Base-by-base conservation (phyloP, 2,329 filamentous ascomycete genomes). In the Phyllosticta paracitricarpa region DNA sequence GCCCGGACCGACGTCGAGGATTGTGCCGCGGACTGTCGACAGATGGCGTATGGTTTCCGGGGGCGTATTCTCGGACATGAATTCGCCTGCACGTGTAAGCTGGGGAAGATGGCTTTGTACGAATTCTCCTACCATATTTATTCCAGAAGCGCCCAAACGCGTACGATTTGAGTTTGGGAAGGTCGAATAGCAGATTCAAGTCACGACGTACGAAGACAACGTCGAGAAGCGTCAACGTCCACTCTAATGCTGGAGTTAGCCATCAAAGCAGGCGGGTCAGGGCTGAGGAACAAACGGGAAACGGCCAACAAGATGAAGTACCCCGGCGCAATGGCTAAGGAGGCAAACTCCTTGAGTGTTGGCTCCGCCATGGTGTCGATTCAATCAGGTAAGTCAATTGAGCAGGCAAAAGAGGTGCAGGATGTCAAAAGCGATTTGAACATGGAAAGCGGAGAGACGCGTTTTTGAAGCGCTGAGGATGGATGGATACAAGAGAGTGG, bases 1-100 rank as follows among this genome's bases (percentile, higher is more conserved):
- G 4, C 82, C 82, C 0, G 82, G 82, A 10, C 73, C 73, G 40
- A 75, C 66, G 61, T 76, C 73, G n/a, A 76, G 71, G 52, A 76
- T 65, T 1, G 71, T 61, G 33, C 73, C 73, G 55, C 64, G 64
- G 62, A 68, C 70, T 22, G 64, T 58, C 2, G 57, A 55, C 6
- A 75, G 65, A 7, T 75, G 69, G 8, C 65, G 59, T 25, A 65
- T 64, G 8, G 68, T 63, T 5, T 67, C 66, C n/a, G 68, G 69
- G 10, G 73, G 69, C 71, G 75, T 73, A 30, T 72, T 69, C 17
- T 63, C 61, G 1, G 73, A 74, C 72, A 75, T 73, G 40, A 63
- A 67, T 59, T 68, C 67, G 63, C 73, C 68, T 67, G 62, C 54
- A 4, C 58, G 40, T 24, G 2, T 57, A 61, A 63, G 35, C 57